Evolutionary conservation across 2,329 filamentous ascomycete species (phyloP).

Genomic region (Chlorencoelia australis): DNA sequence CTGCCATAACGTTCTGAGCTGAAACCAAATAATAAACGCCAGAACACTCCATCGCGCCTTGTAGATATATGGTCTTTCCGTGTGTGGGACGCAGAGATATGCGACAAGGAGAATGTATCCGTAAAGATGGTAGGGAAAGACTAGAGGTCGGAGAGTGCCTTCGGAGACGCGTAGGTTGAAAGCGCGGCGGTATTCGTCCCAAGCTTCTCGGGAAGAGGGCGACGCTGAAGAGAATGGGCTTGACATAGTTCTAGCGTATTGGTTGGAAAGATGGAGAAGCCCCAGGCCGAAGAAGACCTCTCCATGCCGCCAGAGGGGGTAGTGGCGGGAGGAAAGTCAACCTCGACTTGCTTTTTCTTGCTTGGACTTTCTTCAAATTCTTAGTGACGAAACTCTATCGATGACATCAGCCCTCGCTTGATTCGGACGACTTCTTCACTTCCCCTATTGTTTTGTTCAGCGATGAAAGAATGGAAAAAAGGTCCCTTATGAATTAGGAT

Average conservation of each 20-base stretch:
- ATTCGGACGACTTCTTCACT: too few species aligned
- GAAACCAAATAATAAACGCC: conserved; percentile 33
- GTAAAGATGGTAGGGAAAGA: conserved; percentile 42
- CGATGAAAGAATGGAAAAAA: too few species aligned
- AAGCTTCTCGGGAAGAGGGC: conserved; percentile 18
- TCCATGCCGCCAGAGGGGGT: too few species aligned
- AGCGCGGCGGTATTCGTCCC: conserved; percentile 27
- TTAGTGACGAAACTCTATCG: too few species aligned
- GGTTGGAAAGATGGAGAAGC: too few species aligned
- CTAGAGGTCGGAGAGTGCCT: conserved; percentile 36
- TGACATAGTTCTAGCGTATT: neutral
- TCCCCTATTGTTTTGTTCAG: too few species aligned
- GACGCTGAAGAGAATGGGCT: neutral
- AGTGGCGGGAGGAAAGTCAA: too few species aligned
- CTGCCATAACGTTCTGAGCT: conserved; percentile 32
- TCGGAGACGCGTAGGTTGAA: conserved; percentile 31
- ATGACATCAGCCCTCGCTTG: too few species aligned
- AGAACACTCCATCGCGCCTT: conserved; percentile 40
- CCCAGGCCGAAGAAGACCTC: too few species aligned
- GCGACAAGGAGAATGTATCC: conserved; percentile 38
- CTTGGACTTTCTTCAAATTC: too few species aligned
- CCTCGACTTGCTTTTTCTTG: too few species aligned
- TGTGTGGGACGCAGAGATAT: conserved; percentile 48
- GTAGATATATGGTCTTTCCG: conserved; percentile 39
- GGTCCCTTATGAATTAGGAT: too few species aligned